Percentiles rank a stretch among this genome's conserved stretches.
These are phyloP conservation scores for Aspergillus ochraceoroseus DNA, from an alignment of 2,329 filamentous ascomycete genomes.

Conservation along the genomic window DNA sequence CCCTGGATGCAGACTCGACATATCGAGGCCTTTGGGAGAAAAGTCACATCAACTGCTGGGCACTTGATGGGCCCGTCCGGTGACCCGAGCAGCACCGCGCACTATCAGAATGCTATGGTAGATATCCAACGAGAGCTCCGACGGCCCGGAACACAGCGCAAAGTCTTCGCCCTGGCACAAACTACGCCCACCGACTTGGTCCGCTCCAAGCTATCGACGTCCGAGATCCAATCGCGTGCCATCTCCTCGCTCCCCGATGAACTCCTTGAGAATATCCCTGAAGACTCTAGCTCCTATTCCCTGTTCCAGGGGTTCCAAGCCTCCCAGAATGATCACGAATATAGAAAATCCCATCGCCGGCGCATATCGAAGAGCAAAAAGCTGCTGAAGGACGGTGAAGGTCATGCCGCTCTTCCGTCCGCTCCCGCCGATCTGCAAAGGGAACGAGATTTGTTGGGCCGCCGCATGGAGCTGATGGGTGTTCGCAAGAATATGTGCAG, in stretches of 20 bases:
- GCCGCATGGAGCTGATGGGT: slow-evolving; percentile 82
- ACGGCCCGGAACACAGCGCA: slow-evolving; percentile 76
- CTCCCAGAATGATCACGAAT: slow-evolving; percentile 59
- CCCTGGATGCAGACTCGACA: slow-evolving; percentile 63
- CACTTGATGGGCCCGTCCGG: slow-evolving; percentile 72
- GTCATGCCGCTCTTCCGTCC: slow-evolving; percentile 55
- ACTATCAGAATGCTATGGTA: slow-evolving; percentile 82
- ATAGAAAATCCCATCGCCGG: slow-evolving; percentile 63
- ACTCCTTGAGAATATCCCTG: slow-evolving; percentile 81
- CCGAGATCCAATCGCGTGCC: slow-evolving; percentile 91
- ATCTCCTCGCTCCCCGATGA: slow-evolving; percentile 85
- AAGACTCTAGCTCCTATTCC: slow-evolving; percentile 79
- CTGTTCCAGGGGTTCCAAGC: slow-evolving; percentile 96
- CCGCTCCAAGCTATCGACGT: slow-evolving; percentile 80
- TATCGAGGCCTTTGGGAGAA: slow-evolving; percentile 86
- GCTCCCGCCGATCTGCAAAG: slow-evolving; percentile 69
- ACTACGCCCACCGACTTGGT: slow-evolving; percentile 92
- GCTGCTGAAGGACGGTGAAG: slow-evolving; percentile 59
- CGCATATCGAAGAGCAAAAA: slow-evolving; percentile 71
- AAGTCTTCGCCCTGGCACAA: slow-evolving; percentile 83
- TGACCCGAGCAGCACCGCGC: slow-evolving; percentile 51
- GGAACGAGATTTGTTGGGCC: slow-evolving; percentile 73
- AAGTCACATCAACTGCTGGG: slow-evolving; percentile 87
- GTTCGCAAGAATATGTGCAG: slow-evolving; percentile 97
- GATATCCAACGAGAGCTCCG: slow-evolving; percentile 86